Percentiles rank a stretch among this genome's conserved stretches.
Evolutionary conservation across 768 basidiomycete genomes (phyloP).

Genomic region (Boletus bicolor): DNA sequence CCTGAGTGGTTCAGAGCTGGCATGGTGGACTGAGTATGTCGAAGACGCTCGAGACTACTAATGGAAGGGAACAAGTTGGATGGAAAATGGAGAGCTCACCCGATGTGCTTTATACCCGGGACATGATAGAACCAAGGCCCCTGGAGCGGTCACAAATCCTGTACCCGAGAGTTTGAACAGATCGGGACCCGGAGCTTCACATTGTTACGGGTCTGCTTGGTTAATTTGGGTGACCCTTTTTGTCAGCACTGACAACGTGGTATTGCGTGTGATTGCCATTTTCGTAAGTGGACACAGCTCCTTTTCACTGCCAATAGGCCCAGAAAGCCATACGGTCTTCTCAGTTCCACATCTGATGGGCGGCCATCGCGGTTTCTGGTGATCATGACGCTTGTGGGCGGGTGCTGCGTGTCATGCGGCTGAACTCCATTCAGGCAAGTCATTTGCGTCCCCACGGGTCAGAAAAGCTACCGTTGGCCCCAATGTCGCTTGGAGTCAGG

Average conservation of each 20-base stretch:
- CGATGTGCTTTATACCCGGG: constrained; percentile 20
- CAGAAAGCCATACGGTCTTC: not conserved
- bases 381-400: constrained; percentile 17
- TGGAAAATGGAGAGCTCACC: constrained; percentile 3
- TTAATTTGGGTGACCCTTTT: constrained; percentile 12
- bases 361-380: not conserved
- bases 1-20: constrained; percentile 29
- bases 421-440: constrained; percentile 2
- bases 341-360: constrained; percentile 18
- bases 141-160: constrained; percentile 9
- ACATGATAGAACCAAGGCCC: constrained; percentile 6
- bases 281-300: constrained; percentile 2
- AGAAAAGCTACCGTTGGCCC: constrained; percentile 6
- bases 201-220: constrained; percentile 13
- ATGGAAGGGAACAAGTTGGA: not conserved
- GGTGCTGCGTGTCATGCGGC: constrained; percentile 10
- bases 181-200: constrained; percentile 21
- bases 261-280: constrained; percentile 11
- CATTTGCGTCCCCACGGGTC: not conserved
- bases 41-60: not conserved
- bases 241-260: constrained; percentile 16
- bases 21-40: constrained; percentile 13
- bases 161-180: constrained; percentile 13
- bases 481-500: constrained; percentile 5
- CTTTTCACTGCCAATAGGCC: constrained; percentile 7